Base-by-base conservation (phyloP, 441 rosid species). In the Erodium trifolium region DNA sequence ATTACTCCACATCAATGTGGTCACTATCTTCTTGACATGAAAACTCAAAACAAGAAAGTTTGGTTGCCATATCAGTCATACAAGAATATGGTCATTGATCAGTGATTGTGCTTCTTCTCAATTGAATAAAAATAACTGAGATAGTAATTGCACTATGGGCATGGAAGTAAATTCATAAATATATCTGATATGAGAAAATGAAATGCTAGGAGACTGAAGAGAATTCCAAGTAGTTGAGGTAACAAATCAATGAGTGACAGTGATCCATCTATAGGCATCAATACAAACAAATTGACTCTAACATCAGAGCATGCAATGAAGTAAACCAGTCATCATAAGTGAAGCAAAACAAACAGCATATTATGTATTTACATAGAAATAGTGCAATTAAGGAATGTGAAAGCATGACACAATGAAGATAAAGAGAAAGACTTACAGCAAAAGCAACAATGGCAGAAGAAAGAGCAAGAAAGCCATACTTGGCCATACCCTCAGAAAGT, bases 401-500 rank as follows among this genome's bases (percentile, higher is more conserved):
- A 6, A 66, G 62, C 62, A 16, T 16, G 23, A 55, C 23, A 14
- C 23, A n/a, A 17, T n/a, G 62, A 55, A 55, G 27, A 55, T 5
- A 55, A 43, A 57, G 35, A 45, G 16, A 59, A 66, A 65, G 31
- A 67, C 97, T 86, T 80, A 92, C 96, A 65, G 88, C 70, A 68
- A 93, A 90, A 65, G 93, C 89, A 71, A 93, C 97, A 23, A 88
- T 77, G 73, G 98, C 97, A 23, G 92, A 74, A 4, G 98, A 93
- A 71, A 90, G 93, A 17, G 97, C 96, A 66, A 93, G 94, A 74
- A 90, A 89, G 18, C 92, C 97, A 63, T 87, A 93, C 83, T 93
- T 90, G 43, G 97, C 89, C 94, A 93, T 82, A 73, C 97, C 96
- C 71, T 90, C 98, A 8, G 96, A 93, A 66, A 93, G 83, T 64